Conservation (phyloP, 139 green algal species). For the Parachlorella kessleri region DNA sequence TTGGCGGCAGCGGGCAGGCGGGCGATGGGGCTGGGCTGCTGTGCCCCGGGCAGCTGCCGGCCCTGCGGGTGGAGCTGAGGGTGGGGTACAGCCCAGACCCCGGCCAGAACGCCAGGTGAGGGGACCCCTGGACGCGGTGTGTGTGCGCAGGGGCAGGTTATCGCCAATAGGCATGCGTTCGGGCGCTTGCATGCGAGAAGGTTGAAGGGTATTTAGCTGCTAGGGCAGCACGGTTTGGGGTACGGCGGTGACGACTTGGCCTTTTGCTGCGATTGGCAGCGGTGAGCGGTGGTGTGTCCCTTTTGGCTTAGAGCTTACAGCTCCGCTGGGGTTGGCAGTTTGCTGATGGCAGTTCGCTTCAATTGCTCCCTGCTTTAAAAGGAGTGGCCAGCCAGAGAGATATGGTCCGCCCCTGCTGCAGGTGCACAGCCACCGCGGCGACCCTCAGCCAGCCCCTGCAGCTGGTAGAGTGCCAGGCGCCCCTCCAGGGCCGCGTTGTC, state of each 20-base stretch:
- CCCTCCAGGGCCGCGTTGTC: background rate
- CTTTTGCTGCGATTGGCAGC: background rate
- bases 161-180: background rate
- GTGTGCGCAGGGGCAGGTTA: background rate
- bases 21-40: background rate
- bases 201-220: background rate
- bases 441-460: background rate
- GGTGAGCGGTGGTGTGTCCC: background rate
- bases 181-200: background rate
- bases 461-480: background rate
- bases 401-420: background rate
- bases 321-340: background rate
- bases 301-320: background rate
- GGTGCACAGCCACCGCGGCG: background rate
- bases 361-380: no score
- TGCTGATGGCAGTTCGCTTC: no score
- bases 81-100: conserved; percentile 18
- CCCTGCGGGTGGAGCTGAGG: conserved; percentile 4
- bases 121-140: background rate
- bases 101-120: conserved; percentile 7
- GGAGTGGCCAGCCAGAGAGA: no score
- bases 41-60: background rate
- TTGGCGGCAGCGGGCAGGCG: background rate
- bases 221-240: background rate
- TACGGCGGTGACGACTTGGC: background rate